Evolutionary conservation across 139 green algal species (phyloP), one percentile per base, ranked within the genome.

Genomic region (Klebsormidium nitens): DNA sequence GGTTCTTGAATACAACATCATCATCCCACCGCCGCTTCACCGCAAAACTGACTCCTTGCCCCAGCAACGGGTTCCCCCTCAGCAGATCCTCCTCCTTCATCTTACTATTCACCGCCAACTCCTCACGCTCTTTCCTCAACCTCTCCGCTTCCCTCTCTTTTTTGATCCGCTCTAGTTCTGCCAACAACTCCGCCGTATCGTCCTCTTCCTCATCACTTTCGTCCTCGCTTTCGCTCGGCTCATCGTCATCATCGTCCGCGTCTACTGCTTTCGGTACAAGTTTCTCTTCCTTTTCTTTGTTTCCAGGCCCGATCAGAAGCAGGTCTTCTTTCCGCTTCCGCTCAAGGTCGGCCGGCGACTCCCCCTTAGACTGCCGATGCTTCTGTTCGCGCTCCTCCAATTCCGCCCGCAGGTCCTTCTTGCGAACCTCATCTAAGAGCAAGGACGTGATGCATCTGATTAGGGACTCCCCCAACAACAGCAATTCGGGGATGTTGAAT

Each of bases 1-100:
- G 91, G 80, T 90, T 91, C 39, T 88, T 87, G 77, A 99, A 98
- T 47, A 99, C 94, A 23, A 97, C 92, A 65, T 99, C 95, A 40
- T 99, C 94, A 70, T 98, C 93, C 94, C 94, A 99, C 61, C 31
- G 66, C 44, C 69, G 28, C 36, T 57, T 48, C 46, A 67, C 6
- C n/a, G n/a, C 38, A 5, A 71, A 40, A 36, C 5, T 5, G n/a
- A n/a, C n/a, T n/a, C n/a, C n/a, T n/a, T n/a, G n/a, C n/a, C 79
- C 71, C 40, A 97, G 70, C 58, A 99, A 74, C 8, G 94, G 94
- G 81, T 99, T 99, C 47, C 93, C 94, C 0, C 72, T 76, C 23
- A 85, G 66, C 23, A 97, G 64, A 73, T 95, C 86, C 38, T 80
- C 63, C 52, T 89, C 77, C 46, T 91, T 84, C 8, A 79, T 79